Conservation (phyloP, 148 eudicot species). For the Diospyros kaki region DNA sequence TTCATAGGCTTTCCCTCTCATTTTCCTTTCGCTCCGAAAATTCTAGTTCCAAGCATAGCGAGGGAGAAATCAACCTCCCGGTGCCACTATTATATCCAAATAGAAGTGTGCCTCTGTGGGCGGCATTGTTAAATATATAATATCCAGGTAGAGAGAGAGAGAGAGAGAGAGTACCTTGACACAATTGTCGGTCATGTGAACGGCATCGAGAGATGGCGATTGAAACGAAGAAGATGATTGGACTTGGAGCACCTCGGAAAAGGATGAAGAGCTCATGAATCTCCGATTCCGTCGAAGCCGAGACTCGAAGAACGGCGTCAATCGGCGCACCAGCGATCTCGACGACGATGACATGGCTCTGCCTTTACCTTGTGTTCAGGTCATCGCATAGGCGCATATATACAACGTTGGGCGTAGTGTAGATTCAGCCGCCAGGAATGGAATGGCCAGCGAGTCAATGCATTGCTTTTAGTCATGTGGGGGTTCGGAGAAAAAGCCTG, state of each 20-base stretch:
- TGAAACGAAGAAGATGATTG: slow-evolving; percentile 28
- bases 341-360: slow-evolving; percentile 23
- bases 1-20: too few relatives aligned
- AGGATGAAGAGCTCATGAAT: slow-evolving; percentile 39
- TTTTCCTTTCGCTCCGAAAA: too few relatives aligned
- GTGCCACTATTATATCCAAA: too few relatives aligned
- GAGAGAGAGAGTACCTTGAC: slow-evolving; percentile 42
- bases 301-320: slow-evolving; percentile 34
- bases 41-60: too few relatives aligned
- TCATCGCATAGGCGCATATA: background rate
- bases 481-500: slow-evolving; percentile 3
- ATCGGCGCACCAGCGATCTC: slow-evolving; percentile 45
- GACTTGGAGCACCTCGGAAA: slow-evolving; percentile 33
- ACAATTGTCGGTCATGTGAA: slow-evolving; percentile 65
- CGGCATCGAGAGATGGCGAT: slow-evolving; percentile 38
- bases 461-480: background rate
- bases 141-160: background rate
- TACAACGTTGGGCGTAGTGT: background rate
- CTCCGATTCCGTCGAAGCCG: slow-evolving; percentile 53
- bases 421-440: background rate
- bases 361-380: background rate
- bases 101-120: too few relatives aligned
- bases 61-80: too few relatives aligned
- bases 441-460: background rate
- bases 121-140: too few relatives aligned